A percentile compares a stretch with the other conserved stretches of the same genome.
Evolutionary conservation across 192 early-diverging fungal species (phyloP).

Genomic region (Coemansia sp.): DNA sequence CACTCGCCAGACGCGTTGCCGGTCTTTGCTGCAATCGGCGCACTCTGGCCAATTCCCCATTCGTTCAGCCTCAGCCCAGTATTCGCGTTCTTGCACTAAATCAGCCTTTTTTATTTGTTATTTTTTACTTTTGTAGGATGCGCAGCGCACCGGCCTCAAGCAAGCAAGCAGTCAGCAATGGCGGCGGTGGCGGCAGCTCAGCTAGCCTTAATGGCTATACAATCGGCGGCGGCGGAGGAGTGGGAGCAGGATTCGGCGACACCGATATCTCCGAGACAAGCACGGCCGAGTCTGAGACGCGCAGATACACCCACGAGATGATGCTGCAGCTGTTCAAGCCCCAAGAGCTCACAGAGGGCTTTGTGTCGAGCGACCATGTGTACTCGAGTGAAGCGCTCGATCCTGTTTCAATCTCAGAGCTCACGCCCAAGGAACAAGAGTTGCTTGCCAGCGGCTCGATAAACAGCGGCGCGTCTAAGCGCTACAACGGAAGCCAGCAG

Average conservation of each 20-base stretch:
- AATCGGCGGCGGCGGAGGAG: too few species aligned
- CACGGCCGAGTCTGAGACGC: constrained; percentile 55
- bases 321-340: constrained; percentile 71
- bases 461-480: constrained; percentile 53
- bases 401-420: constrained; percentile 57
- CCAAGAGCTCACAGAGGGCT: constrained; percentile 55
- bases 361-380: constrained; percentile 65
- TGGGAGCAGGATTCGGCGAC: too few species aligned
- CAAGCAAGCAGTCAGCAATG: constrained; percentile 5
- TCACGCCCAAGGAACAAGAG: constrained; percentile 63
- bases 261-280: too few species aligned
- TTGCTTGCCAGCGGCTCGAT: constrained; percentile 39
- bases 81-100: too few species aligned
- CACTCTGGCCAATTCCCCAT: too few species aligned
- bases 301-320: constrained; percentile 69
- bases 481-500: constrained; percentile 24
- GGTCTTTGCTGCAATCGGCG: too few species aligned
- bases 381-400: constrained; percentile 56
- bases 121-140: constrained; percentile 26
- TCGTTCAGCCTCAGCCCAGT: too few species aligned
- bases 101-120: too few species aligned
- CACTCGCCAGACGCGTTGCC: too few species aligned
- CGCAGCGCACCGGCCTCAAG: constrained; percentile 32
- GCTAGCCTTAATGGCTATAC: too few species aligned
- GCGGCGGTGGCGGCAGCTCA: constrained; percentile 3